A percentile compares a stretch with the other conserved stretches of the same genome.
phyloP scores from a whole-genome alignment of 176 grass and related monocot genomes.

The Elymus sibiricus region DNA sequence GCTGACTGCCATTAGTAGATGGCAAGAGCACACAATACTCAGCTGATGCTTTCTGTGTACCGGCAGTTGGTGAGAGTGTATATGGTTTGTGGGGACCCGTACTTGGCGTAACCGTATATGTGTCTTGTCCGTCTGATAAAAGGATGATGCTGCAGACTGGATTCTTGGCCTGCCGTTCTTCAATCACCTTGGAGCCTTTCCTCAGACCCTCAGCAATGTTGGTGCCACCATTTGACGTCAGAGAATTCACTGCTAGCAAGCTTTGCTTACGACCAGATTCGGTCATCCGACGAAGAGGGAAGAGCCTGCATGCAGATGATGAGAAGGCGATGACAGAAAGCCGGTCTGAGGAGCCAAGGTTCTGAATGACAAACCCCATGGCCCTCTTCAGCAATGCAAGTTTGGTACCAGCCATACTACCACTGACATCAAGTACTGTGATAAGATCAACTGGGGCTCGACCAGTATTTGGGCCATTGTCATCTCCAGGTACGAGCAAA shows the following conservation, averaged over 20 bases:
- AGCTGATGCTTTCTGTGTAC: slow-evolving; percentile 24
- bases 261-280: slow-evolving; percentile 67
- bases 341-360: slow-evolving; percentile 75
- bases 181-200: slow-evolving; percentile 89
- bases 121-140: slow-evolving; percentile 89
- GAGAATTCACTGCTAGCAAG: slow-evolving; percentile 77
- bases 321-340: slow-evolving; percentile 91
- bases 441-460: slow-evolving; percentile 83
- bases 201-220: slow-evolving; percentile 89
- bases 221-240: slow-evolving; percentile 75
- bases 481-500: slow-evolving; percentile 18
- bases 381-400: slow-evolving; percentile 90
- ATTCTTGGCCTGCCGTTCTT: slow-evolving; percentile 83
- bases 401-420: slow-evolving; percentile 93
- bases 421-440: slow-evolving; percentile 95
- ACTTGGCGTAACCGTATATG: slow-evolving; percentile 64
- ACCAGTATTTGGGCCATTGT: slow-evolving; percentile 22
- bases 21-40: slow-evolving; percentile 74
- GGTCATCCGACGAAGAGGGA: slow-evolving; percentile 80
- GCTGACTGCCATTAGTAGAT: slow-evolving; percentile 38
- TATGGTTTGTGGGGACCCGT: slow-evolving; percentile 35
- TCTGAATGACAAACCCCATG: slow-evolving; percentile 98
- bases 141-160: slow-evolving; percentile 95
- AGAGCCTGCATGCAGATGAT: slow-evolving; percentile 73
- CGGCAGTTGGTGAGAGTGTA: not conserved